phyloP scores from a whole-genome alignment of 169 alveolate species.

The Plasmodium coatneyi region DNA sequence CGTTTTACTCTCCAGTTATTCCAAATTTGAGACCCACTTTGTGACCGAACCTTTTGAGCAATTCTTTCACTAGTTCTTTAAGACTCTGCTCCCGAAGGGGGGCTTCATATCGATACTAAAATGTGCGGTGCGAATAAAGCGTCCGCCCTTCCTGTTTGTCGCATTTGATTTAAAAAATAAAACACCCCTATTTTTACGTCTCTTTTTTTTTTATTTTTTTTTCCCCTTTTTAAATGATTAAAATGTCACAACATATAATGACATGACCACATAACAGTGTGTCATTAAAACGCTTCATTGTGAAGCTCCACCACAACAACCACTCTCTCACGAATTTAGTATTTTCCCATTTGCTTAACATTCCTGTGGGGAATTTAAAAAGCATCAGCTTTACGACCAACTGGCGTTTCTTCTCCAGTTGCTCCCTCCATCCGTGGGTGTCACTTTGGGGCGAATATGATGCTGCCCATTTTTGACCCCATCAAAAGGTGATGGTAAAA shows the following conservation, averaged over 20 bases:
- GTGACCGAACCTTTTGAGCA: background rate
- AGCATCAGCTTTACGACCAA: background rate
- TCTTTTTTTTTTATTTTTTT: constrained; percentile 3
- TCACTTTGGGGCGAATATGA: background rate
- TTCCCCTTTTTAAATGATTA: background rate
- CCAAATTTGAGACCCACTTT: background rate
- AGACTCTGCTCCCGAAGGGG: background rate
- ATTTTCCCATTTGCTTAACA: background rate
- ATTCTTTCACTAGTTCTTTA: background rate
- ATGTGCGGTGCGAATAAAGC: background rate
- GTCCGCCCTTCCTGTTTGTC: background rate
- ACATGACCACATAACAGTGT: background rate
- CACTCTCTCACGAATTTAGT: background rate
- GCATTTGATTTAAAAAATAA: background rate
- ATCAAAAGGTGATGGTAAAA: background rate
- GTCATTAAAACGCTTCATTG: background rate
- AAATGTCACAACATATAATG: background rate
- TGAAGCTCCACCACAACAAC: background rate
- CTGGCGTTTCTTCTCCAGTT: too few species aligned
- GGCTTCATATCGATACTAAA: background rate
- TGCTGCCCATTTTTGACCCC: background rate
- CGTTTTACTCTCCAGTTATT: background rate
- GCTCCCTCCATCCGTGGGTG: background rate
- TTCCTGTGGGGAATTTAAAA: background rate
- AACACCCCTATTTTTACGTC: background rate